Base-by-base conservation (phyloP, 352 stramenopile genomes). In the Stephanocyclus meneghinianus region DNA sequence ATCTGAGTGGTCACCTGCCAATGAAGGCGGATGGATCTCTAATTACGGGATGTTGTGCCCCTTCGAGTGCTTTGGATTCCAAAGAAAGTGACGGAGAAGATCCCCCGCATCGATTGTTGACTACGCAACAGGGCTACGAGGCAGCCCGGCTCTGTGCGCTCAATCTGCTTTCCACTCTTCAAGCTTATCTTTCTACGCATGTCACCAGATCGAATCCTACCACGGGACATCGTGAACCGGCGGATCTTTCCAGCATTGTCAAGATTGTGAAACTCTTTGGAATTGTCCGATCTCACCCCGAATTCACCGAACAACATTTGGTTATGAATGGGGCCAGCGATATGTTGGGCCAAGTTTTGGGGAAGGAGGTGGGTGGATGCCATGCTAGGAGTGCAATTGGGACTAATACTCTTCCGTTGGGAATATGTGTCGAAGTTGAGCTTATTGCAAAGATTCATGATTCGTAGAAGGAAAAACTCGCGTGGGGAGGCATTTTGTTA, bases 341-440 rank as follows among this genome's bases (percentile, higher is more conserved):
- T 90, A 91, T 98, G 4, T 78, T 97, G 21, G 94, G 90, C 71
- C 66, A 92, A 56, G 74, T 92, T 16, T 89, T 93, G 83, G 89
- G 80, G 15, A 87, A 91, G n/a, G 61, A 81, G 7, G 80, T 88
- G 40, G 87, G 87, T 35, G 89, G 91, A 47, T 72, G 47, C 66
- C 91, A 95, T 87, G 94, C 96, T 26, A 91, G 97, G 73, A 98
- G 94, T 78, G 97, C 97, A 40, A 96, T 99, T 59, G 96, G 97
- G 70, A 98, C 96, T 13, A 98, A 97, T 84, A 95, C 96, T 15
- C 86, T 99, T 62, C 96, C 97, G 50, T 87, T 99, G 45, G 97
- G 98, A 78, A 95, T 98, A 55, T 93, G 95, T 48, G 96, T 99
- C 5, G 96, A 99, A 91, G 94, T 99, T 40, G 97, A 99, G 88